Percentiles rank a stretch among this genome's conserved stretches.
These are phyloP conservation scores for Tetracentron sinense DNA, from an alignment of 164 flowering plant species.

Conservation along the genomic window DNA sequence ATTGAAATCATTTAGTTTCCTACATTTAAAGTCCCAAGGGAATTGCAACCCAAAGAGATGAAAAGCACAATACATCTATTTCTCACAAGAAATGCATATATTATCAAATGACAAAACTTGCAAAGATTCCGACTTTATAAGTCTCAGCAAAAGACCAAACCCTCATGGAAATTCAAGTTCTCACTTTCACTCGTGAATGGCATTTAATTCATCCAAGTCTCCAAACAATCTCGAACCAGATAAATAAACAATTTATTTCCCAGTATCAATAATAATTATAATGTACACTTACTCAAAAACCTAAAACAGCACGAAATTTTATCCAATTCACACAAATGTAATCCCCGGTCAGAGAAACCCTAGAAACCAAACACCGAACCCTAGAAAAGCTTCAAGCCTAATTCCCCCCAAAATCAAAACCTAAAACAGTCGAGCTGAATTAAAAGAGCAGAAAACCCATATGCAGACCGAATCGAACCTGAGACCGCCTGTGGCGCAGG, in stretches of 20 bases:
- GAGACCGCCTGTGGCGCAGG: slow-evolving; percentile 26
- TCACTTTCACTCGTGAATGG: neutral
- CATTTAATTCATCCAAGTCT: slow-evolving; percentile 2
- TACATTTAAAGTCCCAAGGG: too few relatives aligned
- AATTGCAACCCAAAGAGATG: too few relatives aligned
- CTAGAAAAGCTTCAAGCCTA: neutral
- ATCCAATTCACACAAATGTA: neutral
- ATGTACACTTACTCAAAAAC: neutral
- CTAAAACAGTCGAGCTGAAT: neutral
- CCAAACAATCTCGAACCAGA: neutral
- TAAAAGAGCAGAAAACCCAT: neutral
- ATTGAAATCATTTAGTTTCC: too few relatives aligned
- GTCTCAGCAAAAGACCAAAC: too few relatives aligned
- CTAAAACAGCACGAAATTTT: neutral
- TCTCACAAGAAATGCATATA: too few relatives aligned
- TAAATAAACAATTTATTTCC: neutral
- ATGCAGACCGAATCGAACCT: slow-evolving; percentile 10
- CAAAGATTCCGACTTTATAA: too few relatives aligned
- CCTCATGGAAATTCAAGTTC: neutral
- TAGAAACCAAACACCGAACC: neutral
- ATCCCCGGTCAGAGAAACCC: neutral
- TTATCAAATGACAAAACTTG: too few relatives aligned
- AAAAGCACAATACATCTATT: too few relatives aligned
- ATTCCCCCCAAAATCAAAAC: neutral
- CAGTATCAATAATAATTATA: neutral